Percentiles rank a stretch among this genome's conserved stretches.
phyloP scores from a whole-genome alignment of 2,329 filamentous ascomycete genomes.

The Domatiomyces catenatus region DNA sequence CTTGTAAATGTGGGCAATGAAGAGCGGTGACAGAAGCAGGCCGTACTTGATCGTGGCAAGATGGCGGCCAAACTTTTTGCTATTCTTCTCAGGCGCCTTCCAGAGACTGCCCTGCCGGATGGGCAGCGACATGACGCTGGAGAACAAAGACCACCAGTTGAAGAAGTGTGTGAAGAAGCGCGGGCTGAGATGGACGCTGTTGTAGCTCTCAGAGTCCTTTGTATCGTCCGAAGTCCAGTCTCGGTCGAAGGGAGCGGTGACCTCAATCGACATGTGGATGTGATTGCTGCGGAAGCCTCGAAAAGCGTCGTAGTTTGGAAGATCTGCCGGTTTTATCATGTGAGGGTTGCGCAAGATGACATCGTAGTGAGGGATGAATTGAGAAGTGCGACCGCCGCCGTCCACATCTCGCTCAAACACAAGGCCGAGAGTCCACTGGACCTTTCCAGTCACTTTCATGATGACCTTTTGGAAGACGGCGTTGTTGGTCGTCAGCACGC shows the following conservation, averaged over 20 bases:
- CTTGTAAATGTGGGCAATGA: slow-evolving; percentile 94
- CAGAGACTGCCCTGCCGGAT: slow-evolving; percentile 84
- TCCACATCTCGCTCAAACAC: slow-evolving; percentile 78
- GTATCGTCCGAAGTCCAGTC: slow-evolving; percentile 68
- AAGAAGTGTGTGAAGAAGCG: slow-evolving; percentile 98
- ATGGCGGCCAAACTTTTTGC: slow-evolving; percentile 95
- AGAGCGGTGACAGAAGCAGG: slow-evolving; percentile 75
- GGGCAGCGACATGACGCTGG: slow-evolving; percentile 83
- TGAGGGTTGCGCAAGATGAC: slow-evolving; percentile 71
- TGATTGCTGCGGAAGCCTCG: slow-evolving; percentile 90
- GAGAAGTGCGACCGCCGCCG: slow-evolving; percentile 59
- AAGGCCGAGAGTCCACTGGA: slow-evolving; percentile 79
- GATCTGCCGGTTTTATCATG: slow-evolving; percentile 43
- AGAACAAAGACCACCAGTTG: slow-evolving; percentile 94
- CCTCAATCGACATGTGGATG: slow-evolving; percentile 85
- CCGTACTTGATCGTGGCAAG: slow-evolving; percentile 99
- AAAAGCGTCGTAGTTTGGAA: slow-evolving; percentile 69
- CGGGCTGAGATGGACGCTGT: slow-evolving; percentile 84
- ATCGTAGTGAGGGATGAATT: slow-evolving; percentile 85
- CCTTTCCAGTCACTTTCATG: slow-evolving; percentile 95
- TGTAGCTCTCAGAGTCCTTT: slow-evolving; percentile 77
- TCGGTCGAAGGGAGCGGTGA: slow-evolving; percentile 71
- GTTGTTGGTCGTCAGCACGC: slow-evolving; percentile 48
- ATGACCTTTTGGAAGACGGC: slow-evolving; percentile 95
- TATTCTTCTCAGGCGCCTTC: slow-evolving; percentile 86